Evolutionary conservation across 805 yeast species (phyloP), one percentile per base, ranked within the genome.

Genomic region (Hanseniaspora clermontiae): DNA sequence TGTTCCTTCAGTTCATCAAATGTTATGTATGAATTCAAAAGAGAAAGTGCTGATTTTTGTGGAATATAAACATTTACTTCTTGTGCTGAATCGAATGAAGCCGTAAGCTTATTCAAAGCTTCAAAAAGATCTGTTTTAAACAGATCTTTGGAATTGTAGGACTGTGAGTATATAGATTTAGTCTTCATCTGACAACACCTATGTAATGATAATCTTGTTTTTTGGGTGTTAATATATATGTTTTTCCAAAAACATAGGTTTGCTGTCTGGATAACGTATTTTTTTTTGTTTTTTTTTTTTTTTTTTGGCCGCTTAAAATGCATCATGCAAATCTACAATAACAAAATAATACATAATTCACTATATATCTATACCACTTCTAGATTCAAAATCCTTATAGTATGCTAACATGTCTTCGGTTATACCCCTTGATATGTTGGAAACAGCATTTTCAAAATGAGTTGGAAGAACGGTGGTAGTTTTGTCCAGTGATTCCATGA

Each of bases 341-440:
- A 36, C 14, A n/a, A 36, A 31, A 31, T 11, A 10, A 14, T n/a
- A 46, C 24, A 38, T 3, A 48, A 15, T 17, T n/a, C n/a, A 40
- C 43, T 46, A 56, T 8, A 50, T 17, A 14, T 34, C 55, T 11
- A 70, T 61, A 14, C 77, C 76, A 61, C 74, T 67, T 63, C 74
- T 70, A 8, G 65, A 61, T 7, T 75, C 73, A 62, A 74, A 75
- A 5, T 73, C 79, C 59, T 72, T 72, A 65, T 85, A 91, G 61
- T 87, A 90, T 1, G 75, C 78, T 36, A 90, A 65, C 96, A 91
- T 88, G 24, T 87, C 96, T 11, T 74, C 73, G 0, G 96, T 89
- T 47, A 93, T 93, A 32, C 91, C 93, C 63, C 77, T 78, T 10
- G 89, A 78, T 19, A 90, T 77, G 1, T 82, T 84, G 32, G 65